phyloP scores from a whole-genome alignment of 805 yeast genomes.

The Candida patagonica region DNA sequence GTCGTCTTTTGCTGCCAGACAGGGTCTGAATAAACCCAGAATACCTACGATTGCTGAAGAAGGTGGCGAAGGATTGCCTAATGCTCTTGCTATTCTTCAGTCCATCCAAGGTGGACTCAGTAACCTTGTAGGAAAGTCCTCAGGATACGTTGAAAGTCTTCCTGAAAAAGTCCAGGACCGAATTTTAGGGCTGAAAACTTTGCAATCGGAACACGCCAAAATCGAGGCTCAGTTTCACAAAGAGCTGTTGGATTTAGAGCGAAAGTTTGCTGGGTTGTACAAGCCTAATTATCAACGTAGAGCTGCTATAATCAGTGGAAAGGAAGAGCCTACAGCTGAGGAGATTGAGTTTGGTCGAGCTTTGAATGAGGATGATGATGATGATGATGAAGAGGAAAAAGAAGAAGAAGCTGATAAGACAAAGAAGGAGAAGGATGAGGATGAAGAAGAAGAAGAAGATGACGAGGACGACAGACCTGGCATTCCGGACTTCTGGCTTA shows the following conservation, averaged over 20 bases:
- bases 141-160: constrained; percentile 74
- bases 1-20: constrained; percentile 52
- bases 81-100: constrained; percentile 73
- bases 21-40: constrained; percentile 27
- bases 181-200: constrained; percentile 69
- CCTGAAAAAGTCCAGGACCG: constrained; percentile 67
- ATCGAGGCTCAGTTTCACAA: constrained; percentile 87
- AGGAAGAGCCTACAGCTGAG: constrained; percentile 62
- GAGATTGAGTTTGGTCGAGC: constrained; percentile 74
- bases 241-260: constrained; percentile 79
- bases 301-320: constrained; percentile 62
- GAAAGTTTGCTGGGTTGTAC: constrained; percentile 62
- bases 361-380: constrained; percentile 48
- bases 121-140: constrained; percentile 71
- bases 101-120: constrained; percentile 88
- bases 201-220: constrained; percentile 71
- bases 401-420: constrained; percentile 36
- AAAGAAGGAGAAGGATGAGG: constrained; percentile 33
- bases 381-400: constrained; percentile 35
- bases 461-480: constrained; percentile 49
- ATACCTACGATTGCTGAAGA: constrained; percentile 73
- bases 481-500: constrained; percentile 93
- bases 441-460: constrained; percentile 35
- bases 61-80: constrained; percentile 40
- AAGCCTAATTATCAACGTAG: constrained; percentile 70